These are phyloP conservation scores for Withania somnifera DNA, from an alignment of 305 asterid genomes.

Conservation along the genomic window DNA sequence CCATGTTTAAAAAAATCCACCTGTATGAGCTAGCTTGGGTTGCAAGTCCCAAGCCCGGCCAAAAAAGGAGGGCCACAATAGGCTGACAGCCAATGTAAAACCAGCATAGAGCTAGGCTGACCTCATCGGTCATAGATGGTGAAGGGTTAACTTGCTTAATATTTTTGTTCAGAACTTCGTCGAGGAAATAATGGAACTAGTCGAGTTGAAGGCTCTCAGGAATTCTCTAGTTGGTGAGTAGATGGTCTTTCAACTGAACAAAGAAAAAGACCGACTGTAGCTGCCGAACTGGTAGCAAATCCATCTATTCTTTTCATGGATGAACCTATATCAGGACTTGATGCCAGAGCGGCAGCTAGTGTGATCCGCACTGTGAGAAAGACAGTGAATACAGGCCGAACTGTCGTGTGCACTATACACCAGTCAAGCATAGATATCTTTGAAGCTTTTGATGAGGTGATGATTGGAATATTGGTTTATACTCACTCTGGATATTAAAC, in stretches of 20 bases:
- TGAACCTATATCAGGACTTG: slow-evolving; percentile 97
- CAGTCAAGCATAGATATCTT: slow-evolving; percentile 93
- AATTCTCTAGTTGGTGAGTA: slow-evolving; percentile 73
- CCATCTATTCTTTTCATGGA: slow-evolving; percentile 98
- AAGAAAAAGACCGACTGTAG: slow-evolving; percentile 87
- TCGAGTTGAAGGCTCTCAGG: slow-evolving; percentile 62
- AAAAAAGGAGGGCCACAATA: not conserved
- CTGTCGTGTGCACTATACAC: slow-evolving; percentile 95
- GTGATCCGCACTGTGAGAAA: slow-evolving; percentile 92
- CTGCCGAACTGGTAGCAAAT: slow-evolving; percentile 92
- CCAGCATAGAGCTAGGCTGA: not conserved
- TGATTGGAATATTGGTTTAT: not conserved
- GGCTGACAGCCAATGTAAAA: not conserved
- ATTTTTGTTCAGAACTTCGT: slow-evolving; percentile 54
- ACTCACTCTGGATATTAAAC: not conserved
- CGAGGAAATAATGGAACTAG: slow-evolving; percentile 87
- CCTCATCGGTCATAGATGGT: too few relatives aligned
- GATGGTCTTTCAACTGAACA: slow-evolving; percentile 94
- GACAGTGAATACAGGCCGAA: slow-evolving; percentile 86
- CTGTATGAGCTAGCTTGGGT: not conserved
- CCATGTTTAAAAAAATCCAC: not conserved
- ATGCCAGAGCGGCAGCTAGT: slow-evolving; percentile 96
- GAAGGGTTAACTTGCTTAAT: not conserved
- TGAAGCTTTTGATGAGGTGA: slow-evolving; percentile 93
- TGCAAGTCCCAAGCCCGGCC: not conserved